Conservation (phyloP, 495 filamentous ascomycete genomes). For the Opeltia flavorubescens region DNA sequence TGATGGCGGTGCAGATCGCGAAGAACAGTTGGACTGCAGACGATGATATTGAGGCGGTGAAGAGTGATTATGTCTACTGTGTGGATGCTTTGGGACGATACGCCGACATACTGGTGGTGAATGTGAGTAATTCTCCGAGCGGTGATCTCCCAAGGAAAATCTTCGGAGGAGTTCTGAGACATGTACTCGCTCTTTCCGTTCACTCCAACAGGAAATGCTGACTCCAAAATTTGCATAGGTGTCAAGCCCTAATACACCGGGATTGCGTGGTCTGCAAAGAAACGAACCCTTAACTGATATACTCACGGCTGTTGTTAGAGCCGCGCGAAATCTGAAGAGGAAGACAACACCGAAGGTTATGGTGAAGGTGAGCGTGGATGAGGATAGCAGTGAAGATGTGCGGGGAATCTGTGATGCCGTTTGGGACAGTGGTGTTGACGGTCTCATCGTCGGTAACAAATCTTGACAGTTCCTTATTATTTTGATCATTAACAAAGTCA, state of each 20-base stretch:
- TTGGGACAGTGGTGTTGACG: conserved; percentile 71
- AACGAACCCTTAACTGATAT: conserved; percentile 67
- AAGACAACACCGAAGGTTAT: conserved; percentile 71
- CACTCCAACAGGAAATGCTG: neutral
- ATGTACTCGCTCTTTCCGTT: no score
- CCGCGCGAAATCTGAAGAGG: conserved; percentile 50
- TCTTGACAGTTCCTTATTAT: neutral
- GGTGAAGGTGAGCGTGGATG: conserved; percentile 95
- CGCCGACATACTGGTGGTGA: conserved; percentile 89
- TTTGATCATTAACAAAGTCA: neutral
- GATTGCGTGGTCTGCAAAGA: conserved; percentile 70
- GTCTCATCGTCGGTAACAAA: conserved; percentile 67
- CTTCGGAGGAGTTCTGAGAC: no score
- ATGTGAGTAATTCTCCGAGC: conserved; percentile 36
- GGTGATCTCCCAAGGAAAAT: neutral
- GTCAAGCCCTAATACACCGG: conserved; percentile 89
- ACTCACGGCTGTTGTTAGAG: conserved; percentile 65
- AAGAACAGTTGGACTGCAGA: conserved; percentile 89
- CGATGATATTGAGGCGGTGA: conserved; percentile 68
- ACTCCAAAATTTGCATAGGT: neutral
- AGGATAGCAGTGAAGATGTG: conserved; percentile 70
- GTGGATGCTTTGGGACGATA: conserved; percentile 69
- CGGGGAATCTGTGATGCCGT: conserved; percentile 79
- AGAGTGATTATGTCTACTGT: conserved; percentile 72
- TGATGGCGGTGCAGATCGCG: conserved; percentile 89